These are phyloP conservation scores for Cytospora chrysosperma DNA, from an alignment of 2,329 filamentous ascomycete species.

Conservation along the genomic window DNA sequence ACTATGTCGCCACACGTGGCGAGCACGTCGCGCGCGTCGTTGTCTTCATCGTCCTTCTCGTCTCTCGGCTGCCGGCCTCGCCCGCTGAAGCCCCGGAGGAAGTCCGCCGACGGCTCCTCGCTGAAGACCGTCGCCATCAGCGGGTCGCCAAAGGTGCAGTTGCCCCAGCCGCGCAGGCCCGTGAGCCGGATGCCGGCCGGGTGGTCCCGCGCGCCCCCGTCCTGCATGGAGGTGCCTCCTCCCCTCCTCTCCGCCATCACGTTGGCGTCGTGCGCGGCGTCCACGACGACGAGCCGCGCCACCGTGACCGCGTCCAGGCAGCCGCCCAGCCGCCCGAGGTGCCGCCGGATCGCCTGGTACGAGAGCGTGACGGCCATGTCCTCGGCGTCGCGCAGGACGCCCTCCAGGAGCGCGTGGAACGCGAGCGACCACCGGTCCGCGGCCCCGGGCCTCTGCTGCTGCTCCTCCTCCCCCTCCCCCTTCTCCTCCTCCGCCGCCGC, in stretches of 20 bases:
- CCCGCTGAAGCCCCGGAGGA: conserved; percentile 48
- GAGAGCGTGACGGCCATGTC: conserved; percentile 58
- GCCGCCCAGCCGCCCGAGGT: conserved; percentile 49
- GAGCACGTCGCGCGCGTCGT: conserved; percentile 16
- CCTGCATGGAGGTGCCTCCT: not conserved
- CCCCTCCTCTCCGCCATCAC: conserved; percentile 41
- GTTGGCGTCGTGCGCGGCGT: conserved; percentile 51
- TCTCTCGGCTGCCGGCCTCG: not conserved
- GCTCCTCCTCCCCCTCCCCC: too few species aligned
- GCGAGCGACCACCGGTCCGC: conserved; percentile 53
- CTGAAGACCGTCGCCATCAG: conserved; percentile 52
- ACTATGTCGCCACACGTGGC: conserved; percentile 32
- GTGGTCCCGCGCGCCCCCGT: too few species aligned
- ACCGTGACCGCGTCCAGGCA: conserved; percentile 52
- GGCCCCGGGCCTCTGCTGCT: conserved; percentile 24
- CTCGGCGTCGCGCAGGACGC: conserved; percentile 57
- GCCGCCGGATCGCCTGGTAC: conserved; percentile 53
- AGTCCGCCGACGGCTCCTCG: conserved; percentile 42
- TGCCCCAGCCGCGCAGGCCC: conserved; percentile 59
- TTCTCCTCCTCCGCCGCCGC: too few species aligned
- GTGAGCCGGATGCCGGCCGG: conserved; percentile 38
- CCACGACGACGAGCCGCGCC: conserved; percentile 54
- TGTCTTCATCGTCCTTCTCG: conserved; percentile 9
- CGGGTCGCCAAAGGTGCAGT: conserved; percentile 59
- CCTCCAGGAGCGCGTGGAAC: conserved; percentile 57